Conservation (phyloP, 1,139 yeast species). For the Candida smagusa region DNA sequence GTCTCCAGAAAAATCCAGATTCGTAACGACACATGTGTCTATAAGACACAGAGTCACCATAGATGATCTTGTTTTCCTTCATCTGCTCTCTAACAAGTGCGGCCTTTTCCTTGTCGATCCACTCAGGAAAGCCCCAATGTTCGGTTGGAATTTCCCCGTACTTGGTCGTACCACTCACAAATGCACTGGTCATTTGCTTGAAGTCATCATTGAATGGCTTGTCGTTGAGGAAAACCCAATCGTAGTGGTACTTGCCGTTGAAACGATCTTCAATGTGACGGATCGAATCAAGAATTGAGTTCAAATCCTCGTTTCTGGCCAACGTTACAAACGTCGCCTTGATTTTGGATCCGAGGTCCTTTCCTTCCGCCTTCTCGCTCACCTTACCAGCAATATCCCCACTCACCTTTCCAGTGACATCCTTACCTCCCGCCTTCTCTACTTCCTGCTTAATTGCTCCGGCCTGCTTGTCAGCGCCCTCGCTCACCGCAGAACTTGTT, state of each 20-base stretch:
- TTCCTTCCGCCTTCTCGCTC: slow-evolving; percentile 12
- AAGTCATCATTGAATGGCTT: slow-evolving; percentile 40
- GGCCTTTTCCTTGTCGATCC: slow-evolving; percentile 59
- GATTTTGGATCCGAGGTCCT: slow-evolving; percentile 21
- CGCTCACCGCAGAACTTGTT: slow-evolving; percentile 5
- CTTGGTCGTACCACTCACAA: slow-evolving; percentile 41
- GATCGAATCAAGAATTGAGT: slow-evolving; percentile 35
- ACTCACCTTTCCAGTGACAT: slow-evolving; percentile 1
- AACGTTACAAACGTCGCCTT: slow-evolving; percentile 47
- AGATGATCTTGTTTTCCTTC: slow-evolving; percentile 52
- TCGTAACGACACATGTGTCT: slow-evolving; percentile 92
- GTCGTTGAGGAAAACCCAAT: slow-evolving; percentile 48
- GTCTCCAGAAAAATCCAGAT: slow-evolving; percentile 86
- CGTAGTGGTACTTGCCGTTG: slow-evolving; percentile 40
- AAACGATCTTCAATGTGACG: slow-evolving; percentile 47
- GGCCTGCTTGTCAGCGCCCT: slow-evolving; percentile 7
- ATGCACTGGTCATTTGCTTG: slow-evolving; percentile 29
- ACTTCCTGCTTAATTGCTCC: slow-evolving; percentile 5
- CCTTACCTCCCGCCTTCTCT: background rate
- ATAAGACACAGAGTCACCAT: slow-evolving; percentile 60
- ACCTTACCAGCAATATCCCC: slow-evolving; percentile 2
- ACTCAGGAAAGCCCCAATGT: slow-evolving; percentile 52
- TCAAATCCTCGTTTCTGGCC: slow-evolving; percentile 42
- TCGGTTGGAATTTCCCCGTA: slow-evolving; percentile 44
- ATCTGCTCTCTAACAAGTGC: slow-evolving; percentile 48